phyloP scores from a whole-genome alignment of 2,329 filamentous ascomycete species.

The Penicillium sp. region DNA sequence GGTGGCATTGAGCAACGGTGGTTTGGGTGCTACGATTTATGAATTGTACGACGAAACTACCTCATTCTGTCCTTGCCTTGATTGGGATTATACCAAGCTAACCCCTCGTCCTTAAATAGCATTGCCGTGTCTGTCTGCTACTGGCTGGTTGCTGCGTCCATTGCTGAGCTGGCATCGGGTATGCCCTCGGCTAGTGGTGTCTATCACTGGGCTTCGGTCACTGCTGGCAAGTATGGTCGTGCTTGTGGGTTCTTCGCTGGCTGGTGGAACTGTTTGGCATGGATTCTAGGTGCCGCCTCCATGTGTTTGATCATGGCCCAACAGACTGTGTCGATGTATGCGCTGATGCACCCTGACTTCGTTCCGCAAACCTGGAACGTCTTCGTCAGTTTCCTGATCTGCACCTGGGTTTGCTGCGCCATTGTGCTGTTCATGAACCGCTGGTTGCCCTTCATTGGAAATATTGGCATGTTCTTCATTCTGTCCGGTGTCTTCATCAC shows the following conservation, averaged over 20 bases:
- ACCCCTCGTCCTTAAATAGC: slow-evolving; percentile 26
- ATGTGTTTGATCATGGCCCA: slow-evolving; percentile 62
- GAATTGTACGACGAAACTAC: slow-evolving; percentile 51
- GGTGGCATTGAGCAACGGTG: slow-evolving; percentile 62
- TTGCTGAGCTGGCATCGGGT: slow-evolving; percentile 63
- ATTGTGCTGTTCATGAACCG: slow-evolving; percentile 61
- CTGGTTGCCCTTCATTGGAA: slow-evolving; percentile 54
- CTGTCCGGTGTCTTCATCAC: slow-evolving; percentile 55
- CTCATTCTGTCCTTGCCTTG: neutral
- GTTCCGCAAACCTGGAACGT: slow-evolving; percentile 58
- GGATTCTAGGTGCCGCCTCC: slow-evolving; percentile 64
- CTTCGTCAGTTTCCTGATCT: slow-evolving; percentile 60
- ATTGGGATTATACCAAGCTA: slow-evolving; percentile 8
- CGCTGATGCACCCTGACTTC: slow-evolving; percentile 59
- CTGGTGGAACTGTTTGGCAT: slow-evolving; percentile 51
- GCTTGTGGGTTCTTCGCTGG: slow-evolving; percentile 52
- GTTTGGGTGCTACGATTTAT: slow-evolving; percentile 63
- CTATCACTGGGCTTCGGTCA: slow-evolving; percentile 64
- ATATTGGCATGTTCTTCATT: slow-evolving; percentile 60
- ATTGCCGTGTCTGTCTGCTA: slow-evolving; percentile 55
- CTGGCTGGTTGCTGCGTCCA: slow-evolving; percentile 59
- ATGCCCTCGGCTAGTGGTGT: slow-evolving; percentile 64
- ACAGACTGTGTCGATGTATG: slow-evolving; percentile 63
- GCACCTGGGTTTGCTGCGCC: slow-evolving; percentile 56
- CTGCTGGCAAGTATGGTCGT: slow-evolving; percentile 59